A percentile compares a stretch with the other conserved stretches of the same genome.
These are phyloP conservation scores for Neurospora sp. DNA, from an alignment of 495 filamentous ascomycete species.

Conservation along the genomic window DNA sequence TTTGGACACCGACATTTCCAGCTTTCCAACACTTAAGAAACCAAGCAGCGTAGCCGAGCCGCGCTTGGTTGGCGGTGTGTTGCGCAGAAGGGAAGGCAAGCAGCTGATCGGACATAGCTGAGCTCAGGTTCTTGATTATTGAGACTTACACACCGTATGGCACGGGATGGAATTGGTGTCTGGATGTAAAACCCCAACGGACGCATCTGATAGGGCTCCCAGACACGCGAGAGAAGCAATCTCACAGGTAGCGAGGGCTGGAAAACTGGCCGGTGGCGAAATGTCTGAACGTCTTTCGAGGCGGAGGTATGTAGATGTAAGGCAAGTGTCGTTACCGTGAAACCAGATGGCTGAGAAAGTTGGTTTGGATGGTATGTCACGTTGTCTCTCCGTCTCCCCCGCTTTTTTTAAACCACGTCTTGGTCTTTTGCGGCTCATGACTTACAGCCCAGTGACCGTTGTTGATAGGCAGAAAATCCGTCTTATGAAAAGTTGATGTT, in stretches of 20 bases:
- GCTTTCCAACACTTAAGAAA: neutral
- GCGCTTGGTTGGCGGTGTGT: neutral
- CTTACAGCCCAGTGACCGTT: neutral
- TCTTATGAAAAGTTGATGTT: neutral
- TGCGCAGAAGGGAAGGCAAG: neutral
- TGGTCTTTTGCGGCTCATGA: neutral
- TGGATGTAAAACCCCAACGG: neutral
- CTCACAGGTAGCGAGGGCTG: neutral
- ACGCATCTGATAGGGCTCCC: neutral
- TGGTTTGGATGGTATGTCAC: neutral
- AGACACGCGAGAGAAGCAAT: neutral
- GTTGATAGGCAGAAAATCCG: neutral
- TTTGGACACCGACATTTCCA: neutral
- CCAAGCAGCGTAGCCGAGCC: neutral
- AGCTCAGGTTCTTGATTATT: neutral
- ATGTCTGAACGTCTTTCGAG: neutral
- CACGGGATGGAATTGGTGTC: neutral
- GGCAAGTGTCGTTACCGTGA: neutral
- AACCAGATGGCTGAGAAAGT: neutral
- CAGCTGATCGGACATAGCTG: neutral
- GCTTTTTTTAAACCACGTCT: neutral
- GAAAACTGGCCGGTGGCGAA: neutral
- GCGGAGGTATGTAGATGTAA: neutral
- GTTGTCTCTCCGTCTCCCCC: neutral
- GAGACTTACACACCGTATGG: neutral